Evolutionary conservation across 2,329 filamentous ascomycete species (phyloP).

Genomic region (Diaporthe capsici): DNA sequence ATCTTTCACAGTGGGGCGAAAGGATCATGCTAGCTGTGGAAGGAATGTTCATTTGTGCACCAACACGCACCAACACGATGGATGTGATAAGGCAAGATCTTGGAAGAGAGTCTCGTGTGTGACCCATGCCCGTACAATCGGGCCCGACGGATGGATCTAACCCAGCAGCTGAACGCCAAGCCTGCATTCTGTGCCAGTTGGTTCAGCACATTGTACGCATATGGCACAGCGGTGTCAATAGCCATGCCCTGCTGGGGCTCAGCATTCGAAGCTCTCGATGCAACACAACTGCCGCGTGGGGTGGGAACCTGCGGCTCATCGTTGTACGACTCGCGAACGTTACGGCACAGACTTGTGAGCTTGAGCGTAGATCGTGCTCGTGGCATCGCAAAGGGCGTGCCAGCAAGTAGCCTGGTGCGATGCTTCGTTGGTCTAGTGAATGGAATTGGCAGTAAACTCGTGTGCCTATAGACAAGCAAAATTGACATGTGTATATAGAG

Average conservation of each 20-base stretch:
- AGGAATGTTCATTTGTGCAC: no score
- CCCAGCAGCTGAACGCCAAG: no score
- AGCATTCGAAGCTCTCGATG: not conserved
- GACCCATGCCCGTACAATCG: not conserved
- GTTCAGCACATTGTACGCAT: no score
- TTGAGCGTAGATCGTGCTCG: not conserved
- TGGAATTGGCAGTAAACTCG: not conserved
- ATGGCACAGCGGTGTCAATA: no score
- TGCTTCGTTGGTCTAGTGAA: not conserved
- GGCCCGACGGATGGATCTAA: no score
- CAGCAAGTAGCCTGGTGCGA: not conserved
- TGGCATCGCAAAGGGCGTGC: not conserved
- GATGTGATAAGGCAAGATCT: no score
- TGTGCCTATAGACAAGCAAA: not conserved
- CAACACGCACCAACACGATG: no score
- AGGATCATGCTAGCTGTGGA: not conserved
- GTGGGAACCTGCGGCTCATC: no score
- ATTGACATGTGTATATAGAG: not conserved
- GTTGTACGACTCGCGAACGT: no score
- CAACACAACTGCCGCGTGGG: no score
- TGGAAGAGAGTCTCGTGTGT: not conserved
- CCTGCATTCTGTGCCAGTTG: no score
- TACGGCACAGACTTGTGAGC: not conserved
- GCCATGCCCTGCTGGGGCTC: not conserved
- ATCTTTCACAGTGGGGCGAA: not conserved